These are phyloP conservation scores for Fistulina hepatica DNA, from an alignment of 1,284 basidiomycete species.

Conservation along the genomic window DNA sequence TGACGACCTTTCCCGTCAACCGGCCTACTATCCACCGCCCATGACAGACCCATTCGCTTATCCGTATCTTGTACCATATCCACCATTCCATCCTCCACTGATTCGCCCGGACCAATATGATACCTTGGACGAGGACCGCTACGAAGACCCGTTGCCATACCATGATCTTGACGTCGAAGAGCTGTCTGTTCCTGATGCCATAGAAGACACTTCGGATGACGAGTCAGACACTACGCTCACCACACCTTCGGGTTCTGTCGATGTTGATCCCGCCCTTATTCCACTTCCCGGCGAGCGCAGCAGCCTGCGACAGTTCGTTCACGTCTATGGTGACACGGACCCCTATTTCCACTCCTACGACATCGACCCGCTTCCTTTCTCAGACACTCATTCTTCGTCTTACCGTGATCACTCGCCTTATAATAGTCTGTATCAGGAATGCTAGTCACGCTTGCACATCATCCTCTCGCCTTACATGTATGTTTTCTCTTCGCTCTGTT, in stretches of 20 bases:
- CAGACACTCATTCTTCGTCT: constrained; percentile 37
- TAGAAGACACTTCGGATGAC: constrained; percentile 74
- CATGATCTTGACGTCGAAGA: constrained; percentile 50
- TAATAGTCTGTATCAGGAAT: constrained; percentile 49
- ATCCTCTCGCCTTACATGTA: constrained; percentile 13
- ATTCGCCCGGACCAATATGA: background rate
- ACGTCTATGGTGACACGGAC: constrained; percentile 51
- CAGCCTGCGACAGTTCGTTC: constrained; percentile 33
- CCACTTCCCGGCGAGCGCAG: constrained; percentile 41
- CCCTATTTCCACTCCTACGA: constrained; percentile 53
- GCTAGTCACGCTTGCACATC: constrained; percentile 34
- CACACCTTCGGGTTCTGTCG: constrained; percentile 38
- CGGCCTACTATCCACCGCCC: constrained; percentile 36
- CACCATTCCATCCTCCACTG: constrained; percentile 40
- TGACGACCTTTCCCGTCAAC: constrained; percentile 50
- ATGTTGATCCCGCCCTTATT: constrained; percentile 38
- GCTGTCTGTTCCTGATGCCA: constrained; percentile 60
- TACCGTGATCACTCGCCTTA: constrained; percentile 34
- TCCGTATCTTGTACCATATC: constrained; percentile 52
- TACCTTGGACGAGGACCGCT: constrained; percentile 13
- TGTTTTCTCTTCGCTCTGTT: constrained; percentile 7
- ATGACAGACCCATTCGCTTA: no score
- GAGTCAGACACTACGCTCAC: constrained; percentile 61
- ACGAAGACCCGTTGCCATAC: constrained; percentile 50
- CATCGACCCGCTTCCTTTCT: constrained; percentile 57